Percentiles rank a stretch among this genome's conserved stretches.
Evolutionary conservation across 2,329 filamentous ascomycete species (phyloP).

Genomic region (Canariomyces notabilis): DNA sequence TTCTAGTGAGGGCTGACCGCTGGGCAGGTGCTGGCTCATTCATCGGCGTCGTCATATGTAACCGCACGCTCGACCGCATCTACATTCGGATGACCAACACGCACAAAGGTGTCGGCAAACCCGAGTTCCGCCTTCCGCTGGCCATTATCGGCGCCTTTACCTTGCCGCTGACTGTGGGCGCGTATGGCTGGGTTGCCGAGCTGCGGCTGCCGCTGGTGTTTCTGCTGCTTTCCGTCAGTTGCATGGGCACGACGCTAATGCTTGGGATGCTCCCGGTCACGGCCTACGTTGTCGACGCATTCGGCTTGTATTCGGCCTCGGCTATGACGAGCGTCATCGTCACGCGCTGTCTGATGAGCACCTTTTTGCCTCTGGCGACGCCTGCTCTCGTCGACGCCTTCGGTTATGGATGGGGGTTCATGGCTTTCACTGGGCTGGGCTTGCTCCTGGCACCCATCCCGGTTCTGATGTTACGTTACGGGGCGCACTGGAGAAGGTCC

Average conservation of each 20-base stretch:
- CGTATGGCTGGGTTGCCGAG: conserved; percentile 50
- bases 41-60: conserved; percentile 45
- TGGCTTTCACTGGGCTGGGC: conserved; percentile 38
- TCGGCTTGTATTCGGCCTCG: conserved; percentile 50
- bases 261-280: conserved; percentile 46
- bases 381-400: conserved; percentile 42
- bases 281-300: conserved; percentile 54
- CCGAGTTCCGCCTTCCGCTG: conserved; percentile 52
- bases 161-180: conserved; percentile 40
- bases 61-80: conserved; percentile 47
- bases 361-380: conserved; percentile 50
- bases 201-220: conserved; percentile 37
- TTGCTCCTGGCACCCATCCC: conserved; percentile 47
- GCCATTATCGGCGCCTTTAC: conserved; percentile 41
- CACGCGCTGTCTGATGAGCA: conserved; percentile 49
- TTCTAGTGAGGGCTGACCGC: conserved; percentile 17
- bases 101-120: conserved; percentile 38
- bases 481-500: conserved; percentile 45
- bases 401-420: conserved; percentile 50
- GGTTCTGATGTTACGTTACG: conserved; percentile 45
- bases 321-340: conserved; percentile 55
- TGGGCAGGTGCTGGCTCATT: conserved; percentile 44
- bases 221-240: conserved; percentile 39
- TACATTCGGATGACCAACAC: conserved; percentile 44
- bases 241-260: conserved; percentile 43